These are phyloP conservation scores for Rhodomyrtus psidioides DNA, from an alignment of 441 rosid species.

Conservation along the genomic window DNA sequence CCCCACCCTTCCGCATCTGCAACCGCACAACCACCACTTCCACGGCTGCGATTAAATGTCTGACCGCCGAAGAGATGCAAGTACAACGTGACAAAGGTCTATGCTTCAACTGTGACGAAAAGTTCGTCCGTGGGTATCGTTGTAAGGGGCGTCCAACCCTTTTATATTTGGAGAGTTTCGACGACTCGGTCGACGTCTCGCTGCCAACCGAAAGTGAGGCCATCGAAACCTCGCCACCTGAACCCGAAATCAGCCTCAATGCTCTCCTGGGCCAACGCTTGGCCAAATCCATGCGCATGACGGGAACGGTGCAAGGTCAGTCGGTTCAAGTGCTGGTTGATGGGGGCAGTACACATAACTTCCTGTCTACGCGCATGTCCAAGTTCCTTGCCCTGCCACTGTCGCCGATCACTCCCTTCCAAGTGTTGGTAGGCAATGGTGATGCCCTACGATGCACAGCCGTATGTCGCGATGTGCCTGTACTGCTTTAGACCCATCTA, in stretches of 20 bases:
- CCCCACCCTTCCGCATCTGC: too few species aligned
- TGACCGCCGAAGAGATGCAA: not conserved
- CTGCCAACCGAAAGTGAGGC: not conserved
- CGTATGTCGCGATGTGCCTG: too few species aligned
- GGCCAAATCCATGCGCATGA: not conserved
- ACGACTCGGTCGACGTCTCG: not conserved
- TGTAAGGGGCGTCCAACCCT: not conserved
- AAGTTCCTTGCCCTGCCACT: not conserved
- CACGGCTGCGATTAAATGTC: too few species aligned
- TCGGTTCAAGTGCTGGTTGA: not conserved
- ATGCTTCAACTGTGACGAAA: not conserved
- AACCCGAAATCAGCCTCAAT: not conserved
- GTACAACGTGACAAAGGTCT: not conserved
- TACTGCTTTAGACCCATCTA: too few species aligned
- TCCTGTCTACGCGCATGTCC: not conserved
- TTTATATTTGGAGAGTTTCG: not conserved
- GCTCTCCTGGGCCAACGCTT: not conserved
- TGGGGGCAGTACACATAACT: not conserved
- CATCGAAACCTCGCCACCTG: too few species aligned
- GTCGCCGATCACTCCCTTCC: too few species aligned
- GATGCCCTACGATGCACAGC: not conserved
- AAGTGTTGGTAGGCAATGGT: not conserved
- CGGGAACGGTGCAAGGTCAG: not conserved
- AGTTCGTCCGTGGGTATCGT: not conserved
- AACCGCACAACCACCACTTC: too few species aligned